A percentile compares a stretch with the other conserved stretches of the same genome.
These are phyloP conservation scores for Agapanthus africanus DNA, from an alignment of 106 monocot species.

Conservation along the genomic window DNA sequence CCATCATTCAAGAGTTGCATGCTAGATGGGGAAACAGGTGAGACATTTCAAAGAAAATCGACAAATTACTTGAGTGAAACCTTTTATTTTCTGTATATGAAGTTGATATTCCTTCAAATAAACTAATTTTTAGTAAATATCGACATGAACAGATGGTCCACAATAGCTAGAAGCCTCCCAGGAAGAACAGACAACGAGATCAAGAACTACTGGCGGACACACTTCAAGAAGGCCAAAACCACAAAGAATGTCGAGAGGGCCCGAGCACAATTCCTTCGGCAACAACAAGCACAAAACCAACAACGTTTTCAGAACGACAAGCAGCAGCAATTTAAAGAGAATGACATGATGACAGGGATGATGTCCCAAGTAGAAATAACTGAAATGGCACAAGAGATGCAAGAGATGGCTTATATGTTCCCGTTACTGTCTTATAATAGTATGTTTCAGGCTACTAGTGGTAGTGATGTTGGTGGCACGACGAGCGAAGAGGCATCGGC, in stretches of 20 bases:
- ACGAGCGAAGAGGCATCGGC: conserved; percentile 9
- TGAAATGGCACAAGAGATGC: conserved; percentile 9
- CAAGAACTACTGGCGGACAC: conserved; percentile 71
- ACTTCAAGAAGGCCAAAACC: conserved; percentile 63
- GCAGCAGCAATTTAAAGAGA: background rate
- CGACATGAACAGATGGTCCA: conserved; percentile 44
- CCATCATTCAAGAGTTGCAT: conserved; percentile 41
- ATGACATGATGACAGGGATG: background rate
- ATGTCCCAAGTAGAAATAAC: conserved; percentile 2
- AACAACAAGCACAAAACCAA: conserved; percentile 14
- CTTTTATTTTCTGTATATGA: background rate
- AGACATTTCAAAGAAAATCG: background rate
- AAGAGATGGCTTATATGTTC: conserved; percentile 20
- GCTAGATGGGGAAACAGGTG: conserved; percentile 48
- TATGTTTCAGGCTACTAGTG: background rate
- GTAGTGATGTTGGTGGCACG: background rate
- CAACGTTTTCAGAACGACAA: background rate
- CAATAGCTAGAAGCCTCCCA: conserved; percentile 53
- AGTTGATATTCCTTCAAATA: background rate
- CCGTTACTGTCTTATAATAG: conserved; percentile 2
- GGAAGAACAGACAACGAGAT: conserved; percentile 59
- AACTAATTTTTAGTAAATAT: too few relatives aligned
- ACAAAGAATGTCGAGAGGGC: conserved; percentile 42
- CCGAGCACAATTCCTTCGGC: conserved; percentile 25
- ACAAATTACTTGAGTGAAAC: background rate